phyloP scores from a whole-genome alignment of 495 filamentous ascomycete genomes.

The Chaetomium cochliodes region DNA sequence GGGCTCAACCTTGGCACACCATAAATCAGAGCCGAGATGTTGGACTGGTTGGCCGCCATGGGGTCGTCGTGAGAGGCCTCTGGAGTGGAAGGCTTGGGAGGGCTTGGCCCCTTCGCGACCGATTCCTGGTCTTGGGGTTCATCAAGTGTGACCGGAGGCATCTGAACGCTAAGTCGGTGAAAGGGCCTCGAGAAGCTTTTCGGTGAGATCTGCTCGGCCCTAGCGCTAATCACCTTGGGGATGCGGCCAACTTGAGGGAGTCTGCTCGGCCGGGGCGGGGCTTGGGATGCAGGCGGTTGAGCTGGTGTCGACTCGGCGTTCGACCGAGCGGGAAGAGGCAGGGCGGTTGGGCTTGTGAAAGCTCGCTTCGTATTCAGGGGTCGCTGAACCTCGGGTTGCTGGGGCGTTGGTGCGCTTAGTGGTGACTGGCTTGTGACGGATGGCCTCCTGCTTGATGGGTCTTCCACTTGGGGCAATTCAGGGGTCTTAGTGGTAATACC shows the following conservation, averaged over 20 bases:
- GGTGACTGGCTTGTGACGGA: constrained; percentile 13
- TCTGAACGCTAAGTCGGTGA: constrained; percentile 36
- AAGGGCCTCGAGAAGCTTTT: constrained; percentile 83
- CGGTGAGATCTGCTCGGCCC: constrained; percentile 65
- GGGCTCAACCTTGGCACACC: constrained; percentile 26
- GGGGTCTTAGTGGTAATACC: constrained; percentile 25
- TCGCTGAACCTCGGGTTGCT: not conserved
- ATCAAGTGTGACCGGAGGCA: constrained; percentile 18
- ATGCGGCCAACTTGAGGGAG: constrained; percentile 87
- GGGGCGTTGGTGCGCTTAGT: not conserved
- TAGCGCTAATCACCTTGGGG: constrained; percentile 77
- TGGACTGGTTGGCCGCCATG: constrained; percentile 22
- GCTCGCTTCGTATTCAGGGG: not conserved
- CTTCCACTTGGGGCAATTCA: not conserved
- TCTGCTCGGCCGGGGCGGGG: constrained; percentile 42
- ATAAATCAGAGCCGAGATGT: constrained; percentile 29
- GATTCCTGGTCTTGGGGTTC: constrained; percentile 39
- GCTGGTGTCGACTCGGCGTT: constrained; percentile 1
- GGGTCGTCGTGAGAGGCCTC: constrained; percentile 35
- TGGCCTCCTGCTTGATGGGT: constrained; percentile 9
- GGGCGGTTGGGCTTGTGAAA: constrained; percentile 2
- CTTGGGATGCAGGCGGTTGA: constrained; percentile 11
- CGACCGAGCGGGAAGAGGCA: not conserved
- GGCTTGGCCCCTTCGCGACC: constrained; percentile 50
- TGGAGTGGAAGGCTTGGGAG: constrained; percentile 42